Base-by-base conservation (phyloP, 495 filamentous ascomycete genomes). In the Podospora appendiculata region DNA sequence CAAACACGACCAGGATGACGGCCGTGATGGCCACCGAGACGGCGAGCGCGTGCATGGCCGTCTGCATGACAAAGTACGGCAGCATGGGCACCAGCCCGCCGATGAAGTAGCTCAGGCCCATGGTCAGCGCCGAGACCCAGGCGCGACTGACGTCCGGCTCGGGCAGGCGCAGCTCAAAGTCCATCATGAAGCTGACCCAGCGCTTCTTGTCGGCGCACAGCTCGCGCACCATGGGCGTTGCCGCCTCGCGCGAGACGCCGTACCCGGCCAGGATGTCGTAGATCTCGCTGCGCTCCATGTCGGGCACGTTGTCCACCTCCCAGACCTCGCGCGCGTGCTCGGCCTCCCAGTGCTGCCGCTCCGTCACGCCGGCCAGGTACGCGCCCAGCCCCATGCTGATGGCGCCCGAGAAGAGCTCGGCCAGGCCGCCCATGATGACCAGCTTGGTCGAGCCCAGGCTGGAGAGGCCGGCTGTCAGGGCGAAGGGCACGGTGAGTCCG, bases 351-450 rank as follows among this genome's bases (percentile, higher is more conserved):
- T 72, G 71, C 34, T 74, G 64, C 35, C 61, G 47, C 19, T 81
- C 77, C 4, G 71, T 80, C 10, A 67, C 63, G 11, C 73, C 67
- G 7, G 76, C 76, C 7, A 80, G 59, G 54, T 77, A 85, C 17
- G 76, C 82, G 39, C 82, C 82, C 3, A 85, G 63, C 0, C 82
- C 82, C 82, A 85, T 85, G 7, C 70, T 76, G 46, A 85, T 81
- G 16, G 74, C 69, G 32, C 82, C 82, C 8, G 72, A 71, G 57
- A 83, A 78, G n/a, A 85, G 65, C 65, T 85, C 82, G 4, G 82
- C 82, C 0, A 84, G 63, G 1, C 82, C 82, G 16, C 77, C 82
- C 52, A 80, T 71, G 42, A 85, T 72, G 41, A 85, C 82, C 33
- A 85, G 65, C 44, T 71, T 71, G 0, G 79, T 71, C 42, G 67